phyloP scores from a whole-genome alignment of 192 early-diverging fungal genomes.

The Backusella luteola region DNA sequence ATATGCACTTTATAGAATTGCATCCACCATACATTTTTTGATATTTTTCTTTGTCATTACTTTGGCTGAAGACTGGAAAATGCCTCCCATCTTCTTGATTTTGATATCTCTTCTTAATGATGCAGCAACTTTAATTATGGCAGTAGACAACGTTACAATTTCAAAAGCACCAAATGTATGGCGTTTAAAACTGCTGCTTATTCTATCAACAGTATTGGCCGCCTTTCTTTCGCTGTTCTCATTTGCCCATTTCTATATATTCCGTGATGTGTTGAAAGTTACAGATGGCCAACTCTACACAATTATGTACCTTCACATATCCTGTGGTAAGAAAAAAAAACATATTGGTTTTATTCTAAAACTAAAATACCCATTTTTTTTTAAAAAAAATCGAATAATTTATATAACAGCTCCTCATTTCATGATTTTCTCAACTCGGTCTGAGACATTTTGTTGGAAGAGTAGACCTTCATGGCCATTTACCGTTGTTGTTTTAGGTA shows the following conservation, averaged over 20 bases:
- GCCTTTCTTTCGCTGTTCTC: constrained; percentile 55
- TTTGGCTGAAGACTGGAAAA: constrained; percentile 59
- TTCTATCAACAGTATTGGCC: constrained; percentile 62
- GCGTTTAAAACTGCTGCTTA: constrained; percentile 66
- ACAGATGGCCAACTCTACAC: constrained; percentile 44
- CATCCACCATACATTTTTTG: constrained; percentile 78
- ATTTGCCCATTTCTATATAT: constrained; percentile 67
- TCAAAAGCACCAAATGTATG: constrained; percentile 71
- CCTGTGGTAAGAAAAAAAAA: constrained; percentile 41
- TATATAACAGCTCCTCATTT: constrained; percentile 59
- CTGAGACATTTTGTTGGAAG: constrained; percentile 64
- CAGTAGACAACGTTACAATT: constrained; percentile 70
- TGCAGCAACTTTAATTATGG: constrained; percentile 68
- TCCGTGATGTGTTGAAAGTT: constrained; percentile 34
- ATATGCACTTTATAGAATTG: constrained; percentile 71
- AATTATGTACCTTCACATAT: constrained; percentile 77
- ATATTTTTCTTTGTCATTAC: constrained; percentile 77
- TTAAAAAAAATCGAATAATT: neutral
- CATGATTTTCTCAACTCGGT: constrained; percentile 72
- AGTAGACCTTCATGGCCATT: constrained; percentile 56
- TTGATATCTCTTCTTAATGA: constrained; percentile 73
- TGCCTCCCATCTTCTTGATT: constrained; percentile 65
- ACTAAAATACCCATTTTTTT: neutral
- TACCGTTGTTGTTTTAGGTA: constrained; percentile 58
- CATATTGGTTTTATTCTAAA: neutral